These are phyloP conservation scores for Fragilaria radians DNA, from an alignment of 108 stramenopile genomes.

Conservation along the genomic window DNA sequence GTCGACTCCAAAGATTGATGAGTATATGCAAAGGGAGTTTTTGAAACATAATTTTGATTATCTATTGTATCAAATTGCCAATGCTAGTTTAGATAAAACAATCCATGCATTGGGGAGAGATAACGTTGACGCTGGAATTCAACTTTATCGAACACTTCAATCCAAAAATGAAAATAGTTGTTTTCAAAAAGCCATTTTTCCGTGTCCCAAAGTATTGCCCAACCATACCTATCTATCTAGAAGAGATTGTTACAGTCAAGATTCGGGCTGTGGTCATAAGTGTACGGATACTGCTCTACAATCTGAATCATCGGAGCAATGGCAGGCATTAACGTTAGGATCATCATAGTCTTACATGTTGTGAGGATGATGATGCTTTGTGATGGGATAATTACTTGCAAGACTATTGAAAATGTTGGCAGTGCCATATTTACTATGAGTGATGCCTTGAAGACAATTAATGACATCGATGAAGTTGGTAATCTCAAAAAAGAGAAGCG, in stretches of 20 bases:
- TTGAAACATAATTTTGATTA: slow-evolving; percentile 12
- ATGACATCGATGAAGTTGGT: no score
- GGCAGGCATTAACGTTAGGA: no score
- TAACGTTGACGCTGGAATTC: slow-evolving; percentile 16
- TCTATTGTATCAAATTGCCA: slow-evolving; percentile 33
- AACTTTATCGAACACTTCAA: slow-evolving; percentile 6
- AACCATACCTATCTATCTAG: background rate
- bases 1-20: slow-evolving; percentile 5
- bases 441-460: no score
- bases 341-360: no score
- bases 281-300: background rate
- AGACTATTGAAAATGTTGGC: no score
- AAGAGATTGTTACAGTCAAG: background rate
- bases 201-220: background rate
- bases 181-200: background rate
- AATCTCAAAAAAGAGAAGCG: no score
- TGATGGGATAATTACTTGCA: no score
- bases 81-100: slow-evolving; percentile 37
- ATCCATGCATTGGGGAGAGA: slow-evolving; percentile 40
- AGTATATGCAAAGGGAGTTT: background rate
- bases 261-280: background rate
- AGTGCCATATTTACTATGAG: no score
- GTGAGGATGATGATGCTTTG: no score
- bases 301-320: background rate
- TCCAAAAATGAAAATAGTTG: background rate